Evolutionary conservation across 192 early-diverging fungal genomes (phyloP).

Genomic region (Backusella sp.): DNA sequence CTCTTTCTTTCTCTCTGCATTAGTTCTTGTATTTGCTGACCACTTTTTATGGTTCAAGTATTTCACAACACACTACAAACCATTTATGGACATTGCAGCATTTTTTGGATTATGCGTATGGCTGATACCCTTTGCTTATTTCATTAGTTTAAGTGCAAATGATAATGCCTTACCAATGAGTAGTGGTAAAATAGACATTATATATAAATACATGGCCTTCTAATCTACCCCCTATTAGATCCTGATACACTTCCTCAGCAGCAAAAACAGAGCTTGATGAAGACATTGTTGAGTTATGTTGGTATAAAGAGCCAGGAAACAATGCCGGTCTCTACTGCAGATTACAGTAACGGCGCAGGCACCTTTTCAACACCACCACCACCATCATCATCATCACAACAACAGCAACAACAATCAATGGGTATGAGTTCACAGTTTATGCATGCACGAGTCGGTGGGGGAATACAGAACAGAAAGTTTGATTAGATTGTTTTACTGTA

Average conservation of each 20-base stretch:
- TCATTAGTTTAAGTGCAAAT: conserved; percentile 91
- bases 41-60: conserved; percentile 96
- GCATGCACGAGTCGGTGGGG: neutral
- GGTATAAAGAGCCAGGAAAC: conserved; percentile 18
- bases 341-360: neutral
- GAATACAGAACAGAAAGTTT: neutral
- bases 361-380: neutral
- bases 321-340: conserved; percentile 9
- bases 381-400: too few species aligned
- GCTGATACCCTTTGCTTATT: conserved; percentile 90
- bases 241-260: conserved; percentile 28
- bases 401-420: neutral
- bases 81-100: conserved; percentile 79
- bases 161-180: conserved; percentile 72
- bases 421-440: neutral
- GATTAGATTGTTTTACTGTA: neutral
- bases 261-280: conserved; percentile 29
- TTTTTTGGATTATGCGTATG: conserved; percentile 96
- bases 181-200: conserved; percentile 26
- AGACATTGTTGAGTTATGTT: conserved; percentile 23
- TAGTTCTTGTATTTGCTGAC: conserved; percentile 77
- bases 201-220: neutral
- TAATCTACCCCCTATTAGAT: neutral
- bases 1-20: neutral
- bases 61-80: conserved; percentile 70